Percentiles rank a stretch among this genome's conserved stretches.
Conservation (phyloP, 345 rosid species). For the Gossypium australe region DNA sequence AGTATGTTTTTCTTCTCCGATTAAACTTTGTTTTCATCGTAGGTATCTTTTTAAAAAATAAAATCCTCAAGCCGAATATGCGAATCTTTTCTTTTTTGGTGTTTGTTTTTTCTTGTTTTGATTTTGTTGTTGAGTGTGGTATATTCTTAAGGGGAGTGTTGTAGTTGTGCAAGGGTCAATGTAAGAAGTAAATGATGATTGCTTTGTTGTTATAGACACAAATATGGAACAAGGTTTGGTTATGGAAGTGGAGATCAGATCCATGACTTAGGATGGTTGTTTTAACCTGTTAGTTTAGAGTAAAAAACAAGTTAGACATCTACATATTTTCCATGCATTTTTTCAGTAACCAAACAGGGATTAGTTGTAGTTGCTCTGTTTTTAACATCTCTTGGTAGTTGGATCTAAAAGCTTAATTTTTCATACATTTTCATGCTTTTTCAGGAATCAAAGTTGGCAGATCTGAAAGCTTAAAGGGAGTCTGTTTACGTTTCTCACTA, state of each 20-base stretch:
- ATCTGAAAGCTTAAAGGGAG: slow-evolving; percentile 43
- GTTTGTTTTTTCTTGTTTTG: background rate
- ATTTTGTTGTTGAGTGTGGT: background rate
- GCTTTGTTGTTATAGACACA: background rate
- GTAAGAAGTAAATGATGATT: background rate
- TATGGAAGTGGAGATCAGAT: background rate
- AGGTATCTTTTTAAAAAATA: background rate
- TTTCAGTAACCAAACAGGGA: slow-evolving; percentile 18
- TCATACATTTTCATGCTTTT: background rate
- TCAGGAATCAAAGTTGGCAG: slow-evolving; percentile 29
- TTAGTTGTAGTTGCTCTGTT: background rate
- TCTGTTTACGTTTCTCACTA: background rate
- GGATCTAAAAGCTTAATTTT: slow-evolving; percentile 11
- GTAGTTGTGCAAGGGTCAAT: background rate
- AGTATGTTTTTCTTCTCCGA: background rate
- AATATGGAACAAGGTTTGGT: background rate
- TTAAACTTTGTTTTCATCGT: background rate
- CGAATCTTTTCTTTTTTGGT: background rate
- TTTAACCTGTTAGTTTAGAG: background rate
- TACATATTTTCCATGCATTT: slow-evolving; percentile 20
- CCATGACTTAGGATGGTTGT: background rate
- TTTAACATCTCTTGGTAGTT: background rate
- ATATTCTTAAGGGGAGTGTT: background rate
- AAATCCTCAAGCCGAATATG: background rate
- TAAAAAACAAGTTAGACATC: too few species aligned